Evolutionary conservation across 2,329 filamentous ascomycete genomes (phyloP).

Genomic region (Ophiocordyceps robertsii): DNA sequence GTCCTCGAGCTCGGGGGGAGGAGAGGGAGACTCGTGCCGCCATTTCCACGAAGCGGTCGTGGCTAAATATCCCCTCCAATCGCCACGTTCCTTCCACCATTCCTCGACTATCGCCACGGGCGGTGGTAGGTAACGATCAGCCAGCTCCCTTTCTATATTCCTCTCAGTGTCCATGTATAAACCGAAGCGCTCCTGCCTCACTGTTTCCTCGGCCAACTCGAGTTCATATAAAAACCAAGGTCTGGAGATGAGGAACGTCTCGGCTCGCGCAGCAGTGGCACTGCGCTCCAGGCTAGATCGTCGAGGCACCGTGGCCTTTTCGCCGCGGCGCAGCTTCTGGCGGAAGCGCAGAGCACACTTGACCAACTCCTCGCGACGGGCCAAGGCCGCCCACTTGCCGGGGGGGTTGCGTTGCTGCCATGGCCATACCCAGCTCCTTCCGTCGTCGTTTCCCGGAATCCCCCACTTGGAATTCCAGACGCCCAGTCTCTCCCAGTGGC

Average conservation of each 20-base stretch:
- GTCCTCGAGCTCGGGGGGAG: conserved; percentile 1
- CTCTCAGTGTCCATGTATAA: too few species aligned
- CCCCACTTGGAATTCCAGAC: conserved; percentile 1
- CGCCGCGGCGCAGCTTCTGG: conserved; percentile 1
- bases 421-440: background rate
- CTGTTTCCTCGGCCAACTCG: background rate
- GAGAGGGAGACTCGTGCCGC: conserved; percentile 2
- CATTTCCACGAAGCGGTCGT: background rate
- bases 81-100: background rate
- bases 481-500: conserved; percentile 1
- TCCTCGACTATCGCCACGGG: background rate
- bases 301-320: background rate
- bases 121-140: too few species aligned
- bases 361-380: too few species aligned
- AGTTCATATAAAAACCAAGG: background rate
- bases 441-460: background rate
- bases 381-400: background rate
- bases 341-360: background rate
- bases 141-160: background rate
- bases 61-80: background rate
- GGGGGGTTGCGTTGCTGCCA: background rate
- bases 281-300: background rate
- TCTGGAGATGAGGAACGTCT: background rate
- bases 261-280: background rate
- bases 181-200: background rate